Evolutionary conservation across 2,329 filamentous ascomycete genomes (phyloP).

Genomic region (Trichoderma endophyticum): DNA sequence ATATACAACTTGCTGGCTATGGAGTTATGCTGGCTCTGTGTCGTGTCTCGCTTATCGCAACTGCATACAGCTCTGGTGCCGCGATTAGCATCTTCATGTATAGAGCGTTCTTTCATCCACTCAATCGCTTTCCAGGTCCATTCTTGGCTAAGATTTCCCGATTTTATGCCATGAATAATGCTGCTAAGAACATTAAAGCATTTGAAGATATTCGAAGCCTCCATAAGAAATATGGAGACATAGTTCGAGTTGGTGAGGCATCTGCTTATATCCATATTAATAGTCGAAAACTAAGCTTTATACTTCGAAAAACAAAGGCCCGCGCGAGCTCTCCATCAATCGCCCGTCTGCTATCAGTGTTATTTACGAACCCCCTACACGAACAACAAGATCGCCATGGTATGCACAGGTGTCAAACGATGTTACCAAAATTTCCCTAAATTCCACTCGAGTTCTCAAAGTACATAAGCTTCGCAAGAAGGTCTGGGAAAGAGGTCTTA

Average conservation of each 20-base stretch:
- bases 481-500: constrained; percentile 7
- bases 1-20: neutral
- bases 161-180: neutral
- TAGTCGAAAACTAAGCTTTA: neutral
- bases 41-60: neutral
- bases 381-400: neutral
- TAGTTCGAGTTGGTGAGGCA: neutral
- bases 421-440: constrained; percentile 32
- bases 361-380: neutral
- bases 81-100: constrained; percentile 25
- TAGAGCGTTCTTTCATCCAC: constrained; percentile 26
- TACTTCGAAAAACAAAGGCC: neutral
- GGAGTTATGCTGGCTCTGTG: neutral
- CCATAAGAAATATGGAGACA: neutral
- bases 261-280: too few species aligned
- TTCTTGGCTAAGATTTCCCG: constrained; percentile 21
- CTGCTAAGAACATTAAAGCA: neutral
- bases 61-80: constrained; percentile 11
- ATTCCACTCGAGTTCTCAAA: constrained; percentile 26
- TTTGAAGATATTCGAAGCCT: constrained; percentile 26
- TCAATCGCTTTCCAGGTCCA: constrained; percentile 30
- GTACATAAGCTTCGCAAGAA: constrained; percentile 12
- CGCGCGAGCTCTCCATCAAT: constrained; percentile 3
- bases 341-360: neutral
- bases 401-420: constrained; percentile 22